Conservation (phyloP, 345 rosid species). For the Conringia planisiliqua region DNA sequence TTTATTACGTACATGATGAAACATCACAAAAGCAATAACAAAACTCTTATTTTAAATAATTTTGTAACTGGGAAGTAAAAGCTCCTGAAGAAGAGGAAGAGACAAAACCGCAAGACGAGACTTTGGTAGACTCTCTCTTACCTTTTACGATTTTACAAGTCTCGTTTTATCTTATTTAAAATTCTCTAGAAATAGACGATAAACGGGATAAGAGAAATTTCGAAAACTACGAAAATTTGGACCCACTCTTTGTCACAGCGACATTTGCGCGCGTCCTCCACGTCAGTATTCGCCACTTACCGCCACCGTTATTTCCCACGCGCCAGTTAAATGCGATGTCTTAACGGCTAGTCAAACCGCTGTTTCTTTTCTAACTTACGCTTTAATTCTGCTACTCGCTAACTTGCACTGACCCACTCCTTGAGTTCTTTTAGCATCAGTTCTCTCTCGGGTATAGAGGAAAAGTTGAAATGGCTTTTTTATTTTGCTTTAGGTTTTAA, state of each 20-base stretch:
- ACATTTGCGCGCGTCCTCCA: constrained; percentile 82
- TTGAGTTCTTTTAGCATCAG: constrained; percentile 1
- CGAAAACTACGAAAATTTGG: neutral
- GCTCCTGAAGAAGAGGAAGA: constrained; percentile 22
- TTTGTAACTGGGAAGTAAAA: constrained; percentile 11
- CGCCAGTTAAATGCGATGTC: neutral
- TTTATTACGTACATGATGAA: neutral
- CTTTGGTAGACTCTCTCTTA: neutral
- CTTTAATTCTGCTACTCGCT: neutral
- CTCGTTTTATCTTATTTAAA: neutral
- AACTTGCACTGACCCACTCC: constrained; percentile 24
- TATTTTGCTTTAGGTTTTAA: constrained; percentile 25
- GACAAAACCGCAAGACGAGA: constrained; percentile 16
- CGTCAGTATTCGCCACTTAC: constrained; percentile 47
- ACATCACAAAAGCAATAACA: neutral
- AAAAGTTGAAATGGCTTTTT: constrained; percentile 17
- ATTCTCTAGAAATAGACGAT: neutral
- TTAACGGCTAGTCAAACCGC: constrained; percentile 28
- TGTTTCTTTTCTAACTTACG: neutral
- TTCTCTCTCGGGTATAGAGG: constrained; percentile 28
- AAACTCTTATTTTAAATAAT: neutral
- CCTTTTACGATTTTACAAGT: neutral
- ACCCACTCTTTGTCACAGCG: constrained; percentile 41
- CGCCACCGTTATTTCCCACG: constrained; percentile 12
- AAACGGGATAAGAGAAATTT: constrained; percentile 1